A percentile compares a stretch with the other conserved stretches of the same genome.
These are phyloP conservation scores for Aspergillus latus DNA, from an alignment of 2,329 filamentous ascomycete genomes.

Conservation along the genomic window DNA sequence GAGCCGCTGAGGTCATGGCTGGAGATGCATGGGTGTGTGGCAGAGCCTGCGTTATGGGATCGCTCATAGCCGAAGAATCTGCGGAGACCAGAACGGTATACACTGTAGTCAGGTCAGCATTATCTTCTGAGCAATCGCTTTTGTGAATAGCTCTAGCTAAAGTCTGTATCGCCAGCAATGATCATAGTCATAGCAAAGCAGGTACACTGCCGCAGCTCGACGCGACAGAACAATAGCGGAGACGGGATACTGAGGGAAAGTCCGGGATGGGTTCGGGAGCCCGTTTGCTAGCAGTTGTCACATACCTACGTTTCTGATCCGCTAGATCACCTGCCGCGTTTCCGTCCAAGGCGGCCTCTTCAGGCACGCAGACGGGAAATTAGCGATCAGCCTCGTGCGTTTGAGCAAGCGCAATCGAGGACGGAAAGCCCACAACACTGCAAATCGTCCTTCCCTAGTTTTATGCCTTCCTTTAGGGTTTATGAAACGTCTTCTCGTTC, in stretches of 20 bases:
- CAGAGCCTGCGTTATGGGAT: slow-evolving; percentile 47
- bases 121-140: slow-evolving; percentile 13
- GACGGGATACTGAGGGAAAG: slow-evolving; percentile 41
- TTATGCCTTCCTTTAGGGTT: slow-evolving; percentile 7
- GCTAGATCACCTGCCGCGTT: slow-evolving; percentile 23
- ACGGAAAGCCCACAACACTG: slow-evolving; percentile 21
- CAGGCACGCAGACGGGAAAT: slow-evolving; percentile 19
- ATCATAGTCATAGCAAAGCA: slow-evolving; percentile 47
- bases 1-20: slow-evolving; percentile 33
- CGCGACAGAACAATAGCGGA: neutral
- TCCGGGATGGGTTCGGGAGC: slow-evolving; percentile 55
- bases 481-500: slow-evolving; percentile 7
- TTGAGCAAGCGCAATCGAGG: slow-evolving; percentile 27
- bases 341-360: slow-evolving; percentile 27
- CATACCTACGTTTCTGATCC: slow-evolving; percentile 49
- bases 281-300: slow-evolving; percentile 64
- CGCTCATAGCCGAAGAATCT: slow-evolving; percentile 44
- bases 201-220: slow-evolving; percentile 7
- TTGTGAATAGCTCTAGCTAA: slow-evolving; percentile 16
- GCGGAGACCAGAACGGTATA: slow-evolving; percentile 32
- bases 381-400: slow-evolving; percentile 15
- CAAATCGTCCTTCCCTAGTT: slow-evolving; percentile 21
- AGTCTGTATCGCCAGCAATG: slow-evolving; percentile 40
- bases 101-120: slow-evolving; percentile 31
- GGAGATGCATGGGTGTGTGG: slow-evolving; percentile 46